A percentile compares a stretch with the other conserved stretches of the same genome.
Evolutionary conservation across 2,329 filamentous ascomycete species (phyloP).

Genomic region (Fusarium pseudonygamai): DNA sequence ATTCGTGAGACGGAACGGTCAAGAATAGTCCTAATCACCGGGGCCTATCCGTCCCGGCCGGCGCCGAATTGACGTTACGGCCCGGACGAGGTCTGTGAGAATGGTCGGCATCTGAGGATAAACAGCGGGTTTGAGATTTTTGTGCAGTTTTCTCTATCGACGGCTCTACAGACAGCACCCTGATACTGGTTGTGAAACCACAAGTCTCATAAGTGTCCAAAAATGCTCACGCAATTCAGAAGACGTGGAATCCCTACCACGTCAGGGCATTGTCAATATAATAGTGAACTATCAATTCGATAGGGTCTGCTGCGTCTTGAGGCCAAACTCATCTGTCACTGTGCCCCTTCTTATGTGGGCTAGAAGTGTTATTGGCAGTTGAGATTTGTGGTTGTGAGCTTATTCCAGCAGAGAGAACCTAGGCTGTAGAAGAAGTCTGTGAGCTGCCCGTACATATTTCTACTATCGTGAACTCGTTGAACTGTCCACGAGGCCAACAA

Average conservation of each 20-base stretch:
- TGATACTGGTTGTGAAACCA: not conserved
- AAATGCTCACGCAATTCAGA: not conserved
- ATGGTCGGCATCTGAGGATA: not conserved
- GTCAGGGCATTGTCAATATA: not conserved
- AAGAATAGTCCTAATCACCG: not conserved
- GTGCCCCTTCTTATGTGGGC: not conserved
- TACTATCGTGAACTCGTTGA: not conserved
- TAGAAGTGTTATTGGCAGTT: too few species aligned
- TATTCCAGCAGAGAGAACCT: too few species aligned
- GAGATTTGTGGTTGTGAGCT: too few species aligned
- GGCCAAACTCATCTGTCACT: not conserved
- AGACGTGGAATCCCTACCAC: not conserved
- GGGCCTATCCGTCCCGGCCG: conserved; percentile 19
- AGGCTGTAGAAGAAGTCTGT: not conserved
- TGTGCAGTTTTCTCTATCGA: not conserved
- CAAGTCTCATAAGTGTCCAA: not conserved
- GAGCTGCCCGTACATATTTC: not conserved
- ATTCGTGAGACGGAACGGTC: conserved; percentile 32
- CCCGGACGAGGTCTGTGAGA: conserved; percentile 15
- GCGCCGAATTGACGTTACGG: conserved; percentile 11
- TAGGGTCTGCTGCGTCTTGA: not conserved
- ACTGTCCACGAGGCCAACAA: not conserved
- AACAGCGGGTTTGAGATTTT: not conserved
- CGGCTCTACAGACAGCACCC: not conserved
- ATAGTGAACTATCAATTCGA: not conserved